Percentiles rank a stretch among this genome's conserved stretches.
phyloP scores from a whole-genome alignment of 495 filamentous ascomycete genomes.

The Parmelia sp. region DNA sequence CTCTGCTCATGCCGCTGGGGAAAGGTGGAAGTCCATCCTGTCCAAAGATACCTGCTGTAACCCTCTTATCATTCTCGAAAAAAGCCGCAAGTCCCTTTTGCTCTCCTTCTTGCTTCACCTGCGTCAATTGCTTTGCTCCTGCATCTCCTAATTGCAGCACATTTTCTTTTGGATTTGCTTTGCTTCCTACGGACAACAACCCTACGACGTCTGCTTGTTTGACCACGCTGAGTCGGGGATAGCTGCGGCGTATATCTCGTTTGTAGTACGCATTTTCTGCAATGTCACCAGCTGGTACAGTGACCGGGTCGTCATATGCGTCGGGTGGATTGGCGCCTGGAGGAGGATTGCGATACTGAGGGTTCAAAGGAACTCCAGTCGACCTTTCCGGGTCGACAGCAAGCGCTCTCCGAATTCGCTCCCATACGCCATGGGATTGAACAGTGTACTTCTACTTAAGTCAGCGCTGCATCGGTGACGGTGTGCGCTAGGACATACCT shows the following conservation, averaged over 20 bases:
- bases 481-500: constrained; percentile 12
- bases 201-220: constrained; percentile 79
- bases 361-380: constrained; percentile 85
- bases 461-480: constrained; percentile 9
- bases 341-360: constrained; percentile 81
- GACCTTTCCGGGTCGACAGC: constrained; percentile 86
- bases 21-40: constrained; percentile 74
- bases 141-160: constrained; percentile 71
- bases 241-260: constrained; percentile 78
- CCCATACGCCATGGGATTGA: constrained; percentile 86
- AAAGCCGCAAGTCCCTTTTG: constrained; percentile 62
- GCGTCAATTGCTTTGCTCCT: constrained; percentile 71
- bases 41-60: constrained; percentile 58
- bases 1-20: constrained; percentile 57
- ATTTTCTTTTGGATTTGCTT: constrained; percentile 71
- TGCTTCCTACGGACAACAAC: constrained; percentile 78
- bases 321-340: constrained; percentile 73
- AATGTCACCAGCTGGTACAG: constrained; percentile 84
- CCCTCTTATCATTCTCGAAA: constrained; percentile 60
- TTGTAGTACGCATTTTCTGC: constrained; percentile 99
- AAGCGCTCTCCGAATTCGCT: constrained; percentile 66
- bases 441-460: constrained; percentile 86
- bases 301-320: constrained; percentile 83
- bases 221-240: constrained; percentile 75
- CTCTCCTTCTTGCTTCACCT: constrained; percentile 71